These are phyloP conservation scores for Priceomyces fermenticarens DNA, from an alignment of 805 yeast species.

Conservation along the genomic window DNA sequence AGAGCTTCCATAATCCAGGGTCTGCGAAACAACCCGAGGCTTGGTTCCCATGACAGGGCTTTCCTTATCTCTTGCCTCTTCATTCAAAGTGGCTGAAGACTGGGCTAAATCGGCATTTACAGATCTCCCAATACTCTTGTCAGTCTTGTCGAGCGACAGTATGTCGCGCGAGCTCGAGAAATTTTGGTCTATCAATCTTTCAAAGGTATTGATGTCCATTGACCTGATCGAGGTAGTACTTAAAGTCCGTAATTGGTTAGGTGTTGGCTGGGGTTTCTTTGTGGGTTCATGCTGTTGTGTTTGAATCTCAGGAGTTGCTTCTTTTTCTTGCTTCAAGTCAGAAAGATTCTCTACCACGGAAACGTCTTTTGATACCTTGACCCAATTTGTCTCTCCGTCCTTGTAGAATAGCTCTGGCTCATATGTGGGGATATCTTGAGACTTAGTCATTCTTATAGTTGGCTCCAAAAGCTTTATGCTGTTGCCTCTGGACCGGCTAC, in stretches of 20 bases:
- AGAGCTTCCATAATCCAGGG: slow-evolving; percentile 5
- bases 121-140: not conserved
- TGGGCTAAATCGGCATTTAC: not conserved
- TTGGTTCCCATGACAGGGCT: slow-evolving; percentile 2
- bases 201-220: not conserved
- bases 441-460: not conserved
- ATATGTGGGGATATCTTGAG: not conserved
- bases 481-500: not conserved
- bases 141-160: not conserved
- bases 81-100: not conserved
- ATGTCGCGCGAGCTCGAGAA: not conserved
- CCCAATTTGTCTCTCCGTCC: slow-evolving; percentile 26
- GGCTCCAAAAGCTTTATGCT: slow-evolving; percentile 3
- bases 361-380: slow-evolving; percentile 21
- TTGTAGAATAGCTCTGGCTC: slow-evolving; percentile 4
- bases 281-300: not conserved
- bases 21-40: slow-evolving; percentile 4
- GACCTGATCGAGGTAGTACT: not conserved
- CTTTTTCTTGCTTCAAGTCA: not conserved
- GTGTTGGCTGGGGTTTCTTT: not conserved
- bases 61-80: not conserved
- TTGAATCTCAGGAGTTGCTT: not conserved
- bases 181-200: slow-evolving; percentile 1
- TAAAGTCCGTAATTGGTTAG: not conserved
- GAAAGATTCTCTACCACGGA: not conserved